Base-by-base conservation (phyloP, 2,329 filamentous ascomycete species). In the Ciborinia camelliae region DNA sequence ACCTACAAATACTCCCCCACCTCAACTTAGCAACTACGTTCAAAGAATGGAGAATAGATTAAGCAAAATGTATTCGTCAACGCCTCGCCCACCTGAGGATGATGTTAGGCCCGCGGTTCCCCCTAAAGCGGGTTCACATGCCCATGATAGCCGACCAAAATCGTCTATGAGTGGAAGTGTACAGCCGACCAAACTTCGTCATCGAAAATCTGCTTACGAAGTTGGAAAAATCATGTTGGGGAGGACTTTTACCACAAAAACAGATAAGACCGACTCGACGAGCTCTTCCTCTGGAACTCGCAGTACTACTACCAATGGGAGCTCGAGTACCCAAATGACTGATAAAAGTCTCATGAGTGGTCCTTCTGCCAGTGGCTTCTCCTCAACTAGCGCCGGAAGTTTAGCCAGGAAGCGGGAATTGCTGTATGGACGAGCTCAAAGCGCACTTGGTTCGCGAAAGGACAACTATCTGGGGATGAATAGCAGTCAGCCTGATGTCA, bases 371-470 rank as follows among this genome's bases (percentile, higher is more conserved):
- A 88, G 93, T 59, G 94, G 85, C 15, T 92, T 97, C 77, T 98
- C 94, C 76, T 91, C 92, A 59, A 98, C 95, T 20, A 98, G 95
- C 77, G 95, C 95, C 20, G 95, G 93, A 62, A 98, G 94, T 77
- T 86, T 96, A 69, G 93, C 92, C 37, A 86, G 93, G 67, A 90
- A 90, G 73, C 89, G 88, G 69, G 77, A 76, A 61, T 69, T 69
- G 20, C 53, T 73, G 73, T 77, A 82, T 73, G 77, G 70, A 74
- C 77, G 88, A 67, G 82, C 88, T 20, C 85, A 86, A 68, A 91
- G 88, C 73, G 86, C 86, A 3, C 77, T 90, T 69, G 87, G 85
- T 48, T 81, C 84, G 64, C 82, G 84, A 30, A 86, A 85, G 20
- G 78, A 78, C 39, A 72, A 69, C 20, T 74, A 73, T 55, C 50